Percentiles rank a stretch among this genome's conserved stretches.
Evolutionary conservation across 1,284 basidiomycete genomes (phyloP).

Genomic region (Thecaphora thlaspeos): DNA sequence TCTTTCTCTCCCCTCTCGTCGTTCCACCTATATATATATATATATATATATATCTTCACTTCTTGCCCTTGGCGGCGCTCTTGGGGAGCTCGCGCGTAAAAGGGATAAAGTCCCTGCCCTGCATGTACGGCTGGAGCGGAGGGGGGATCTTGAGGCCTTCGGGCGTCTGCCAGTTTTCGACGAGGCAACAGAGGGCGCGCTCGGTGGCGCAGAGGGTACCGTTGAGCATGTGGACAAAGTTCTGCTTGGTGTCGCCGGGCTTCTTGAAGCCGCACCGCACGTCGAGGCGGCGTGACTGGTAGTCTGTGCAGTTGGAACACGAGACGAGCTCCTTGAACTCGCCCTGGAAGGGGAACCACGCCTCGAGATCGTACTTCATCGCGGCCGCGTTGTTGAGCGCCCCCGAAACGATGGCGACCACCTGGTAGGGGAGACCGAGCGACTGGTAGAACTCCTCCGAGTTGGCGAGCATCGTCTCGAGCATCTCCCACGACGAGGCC

Average conservation of each 20-base stretch:
- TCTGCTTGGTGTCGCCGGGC: conserved; percentile 56
- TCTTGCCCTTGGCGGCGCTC: conserved; percentile 64
- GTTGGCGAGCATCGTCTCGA: conserved; percentile 84
- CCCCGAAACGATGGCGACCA: conserved; percentile 94
- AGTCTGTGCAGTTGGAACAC: conserved; percentile 61
- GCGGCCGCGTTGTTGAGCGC: conserved; percentile 94
- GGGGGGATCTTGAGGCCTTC: conserved; percentile 90
- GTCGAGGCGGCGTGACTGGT: conserved; percentile 57
- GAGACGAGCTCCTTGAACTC: conserved; percentile 79
- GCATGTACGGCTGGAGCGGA: conserved; percentile 88
- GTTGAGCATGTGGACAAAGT: conserved; percentile 58
- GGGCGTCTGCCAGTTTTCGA: conserved; percentile 97
- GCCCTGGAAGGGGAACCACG: conserved; percentile 98
- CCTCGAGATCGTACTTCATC: conserved; percentile 96
- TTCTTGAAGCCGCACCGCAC: conserved; percentile 56
- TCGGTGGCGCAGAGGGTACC: conserved; percentile 96
- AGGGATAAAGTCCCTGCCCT: conserved; percentile 87
- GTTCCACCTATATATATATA: no score
- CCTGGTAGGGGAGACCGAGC: conserved; percentile 82
- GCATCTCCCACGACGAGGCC: conserved; percentile 79
- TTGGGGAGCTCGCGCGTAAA: conserved; percentile 82
- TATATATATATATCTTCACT: no score
- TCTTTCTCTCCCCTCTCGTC: no score
- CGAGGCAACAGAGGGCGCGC: conserved; percentile 90
- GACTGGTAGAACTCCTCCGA: conserved; percentile 95